phyloP scores from a whole-genome alignment of 2,329 filamentous ascomycete genomes.

The Colletotrichum higginsianum region DNA sequence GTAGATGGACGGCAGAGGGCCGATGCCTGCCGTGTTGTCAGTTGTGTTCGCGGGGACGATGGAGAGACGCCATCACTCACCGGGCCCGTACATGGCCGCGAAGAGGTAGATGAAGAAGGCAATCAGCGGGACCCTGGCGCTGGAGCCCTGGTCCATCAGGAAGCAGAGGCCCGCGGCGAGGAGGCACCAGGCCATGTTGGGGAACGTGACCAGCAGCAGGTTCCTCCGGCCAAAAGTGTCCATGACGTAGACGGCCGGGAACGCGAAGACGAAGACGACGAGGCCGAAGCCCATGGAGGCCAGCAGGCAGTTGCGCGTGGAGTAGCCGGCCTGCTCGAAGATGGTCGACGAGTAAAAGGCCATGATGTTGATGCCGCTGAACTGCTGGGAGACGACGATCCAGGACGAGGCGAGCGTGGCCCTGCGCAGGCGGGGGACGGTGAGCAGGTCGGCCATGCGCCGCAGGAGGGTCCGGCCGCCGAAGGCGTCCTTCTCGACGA shows the following conservation, averaged over 20 bases:
- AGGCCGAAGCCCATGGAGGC: constrained; percentile 72
- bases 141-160: constrained; percentile 57
- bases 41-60: background rate
- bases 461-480: constrained; percentile 56
- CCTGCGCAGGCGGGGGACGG: constrained; percentile 61
- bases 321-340: constrained; percentile 62
- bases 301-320: constrained; percentile 59
- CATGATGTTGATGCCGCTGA: constrained; percentile 59
- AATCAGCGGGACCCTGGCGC: constrained; percentile 63
- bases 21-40: constrained; percentile 46
- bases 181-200: constrained; percentile 59
- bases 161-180: constrained; percentile 64
- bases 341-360: constrained; percentile 67
- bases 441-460: constrained; percentile 63
- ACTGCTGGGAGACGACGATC: constrained; percentile 52
- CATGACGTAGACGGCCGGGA: constrained; percentile 72
- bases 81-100: constrained; percentile 64
- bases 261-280: constrained; percentile 71
- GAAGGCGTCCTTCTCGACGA: constrained; percentile 56
- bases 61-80: constrained; percentile 43
- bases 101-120: constrained; percentile 72
- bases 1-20: constrained; percentile 58
- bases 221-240: constrained; percentile 70
- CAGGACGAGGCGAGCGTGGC: constrained; percentile 54
- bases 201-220: constrained; percentile 61